A percentile compares a stretch with the other conserved stretches of the same genome.
Evolutionary conservation across 176 grass and related monocot species (phyloP).

Genomic region (Phoenix dactylifera): DNA sequence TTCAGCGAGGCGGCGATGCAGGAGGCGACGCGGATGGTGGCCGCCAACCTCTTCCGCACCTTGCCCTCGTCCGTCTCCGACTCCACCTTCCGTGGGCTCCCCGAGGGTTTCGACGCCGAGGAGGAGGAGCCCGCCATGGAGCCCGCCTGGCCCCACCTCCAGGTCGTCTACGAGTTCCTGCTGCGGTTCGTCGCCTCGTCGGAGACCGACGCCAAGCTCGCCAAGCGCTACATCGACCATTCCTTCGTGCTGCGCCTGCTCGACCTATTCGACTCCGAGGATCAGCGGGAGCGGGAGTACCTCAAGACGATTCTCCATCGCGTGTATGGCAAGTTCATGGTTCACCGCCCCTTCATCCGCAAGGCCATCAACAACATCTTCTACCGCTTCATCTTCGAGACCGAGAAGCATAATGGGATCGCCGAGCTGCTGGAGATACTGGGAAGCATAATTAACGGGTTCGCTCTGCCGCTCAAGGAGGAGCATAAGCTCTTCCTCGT

Average conservation of each 20-base stretch:
- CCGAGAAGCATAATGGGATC: conserved; percentile 79
- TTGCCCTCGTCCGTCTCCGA: background rate
- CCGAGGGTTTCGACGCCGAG: conserved; percentile 49
- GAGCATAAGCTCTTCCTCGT: conserved; percentile 80
- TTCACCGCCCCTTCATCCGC: conserved; percentile 66
- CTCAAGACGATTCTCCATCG: conserved; percentile 84
- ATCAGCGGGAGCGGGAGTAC: conserved; percentile 75
- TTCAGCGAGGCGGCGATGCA: conserved; percentile 70
- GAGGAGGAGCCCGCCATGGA: conserved; percentile 86
- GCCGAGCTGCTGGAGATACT: conserved; percentile 77
- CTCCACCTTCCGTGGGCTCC: conserved; percentile 33
- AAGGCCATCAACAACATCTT: conserved; percentile 86
- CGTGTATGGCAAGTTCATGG: conserved; percentile 94
- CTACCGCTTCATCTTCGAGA: conserved; percentile 87
- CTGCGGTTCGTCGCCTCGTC: conserved; percentile 73
- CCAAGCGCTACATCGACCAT: conserved; percentile 71
- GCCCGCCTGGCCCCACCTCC: conserved; percentile 65
- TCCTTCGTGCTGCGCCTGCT: conserved; percentile 68
- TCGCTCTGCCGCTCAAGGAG: conserved; percentile 82
- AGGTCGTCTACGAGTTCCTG: conserved; percentile 82
- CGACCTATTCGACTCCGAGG: conserved; percentile 82
- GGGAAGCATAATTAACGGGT: conserved; percentile 81
- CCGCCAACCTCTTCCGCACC: conserved; percentile 56
- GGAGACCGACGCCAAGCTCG: conserved; percentile 72
- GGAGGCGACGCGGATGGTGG: conserved; percentile 54